phyloP scores from a whole-genome alignment of 2,329 filamentous ascomycete species.

The Mycosphaerella sp. region DNA sequence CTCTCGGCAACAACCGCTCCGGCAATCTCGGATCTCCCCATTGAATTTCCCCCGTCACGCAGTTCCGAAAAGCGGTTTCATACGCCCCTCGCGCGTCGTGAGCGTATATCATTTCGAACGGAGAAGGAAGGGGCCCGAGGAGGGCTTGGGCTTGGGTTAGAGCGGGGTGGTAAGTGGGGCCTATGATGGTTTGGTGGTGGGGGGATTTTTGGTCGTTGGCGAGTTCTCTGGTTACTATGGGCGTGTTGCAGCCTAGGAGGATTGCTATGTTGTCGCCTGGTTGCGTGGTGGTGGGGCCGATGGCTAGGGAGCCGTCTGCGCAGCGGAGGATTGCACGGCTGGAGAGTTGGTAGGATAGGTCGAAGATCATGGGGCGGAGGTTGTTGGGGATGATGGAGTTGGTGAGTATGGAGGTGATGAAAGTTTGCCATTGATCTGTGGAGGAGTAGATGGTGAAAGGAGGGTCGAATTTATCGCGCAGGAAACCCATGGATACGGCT shows the following conservation, averaged over 20 bases:
- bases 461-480: no score
- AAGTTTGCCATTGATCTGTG: no score
- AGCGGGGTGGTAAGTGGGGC: not conserved
- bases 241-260: not conserved
- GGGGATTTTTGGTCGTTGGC: not conserved
- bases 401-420: no score
- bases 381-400: no score
- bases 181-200: not conserved
- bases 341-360: not conserved
- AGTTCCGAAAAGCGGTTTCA: not conserved
- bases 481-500: no score
- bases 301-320: not conserved
- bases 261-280: not conserved
- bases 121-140: not conserved
- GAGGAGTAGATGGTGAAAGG: no score
- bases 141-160: not conserved
- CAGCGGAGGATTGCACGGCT: not conserved
- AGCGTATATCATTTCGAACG: not conserved
- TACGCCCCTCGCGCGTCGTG: not conserved
- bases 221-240: not conserved
- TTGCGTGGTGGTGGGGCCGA: not conserved
- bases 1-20: not conserved
- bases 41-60: not conserved
- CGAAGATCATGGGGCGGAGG: no score
- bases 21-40: not conserved